phyloP scores from a whole-genome alignment of 768 basidiomycete genomes.

The Leucocoprinus sp. region DNA sequence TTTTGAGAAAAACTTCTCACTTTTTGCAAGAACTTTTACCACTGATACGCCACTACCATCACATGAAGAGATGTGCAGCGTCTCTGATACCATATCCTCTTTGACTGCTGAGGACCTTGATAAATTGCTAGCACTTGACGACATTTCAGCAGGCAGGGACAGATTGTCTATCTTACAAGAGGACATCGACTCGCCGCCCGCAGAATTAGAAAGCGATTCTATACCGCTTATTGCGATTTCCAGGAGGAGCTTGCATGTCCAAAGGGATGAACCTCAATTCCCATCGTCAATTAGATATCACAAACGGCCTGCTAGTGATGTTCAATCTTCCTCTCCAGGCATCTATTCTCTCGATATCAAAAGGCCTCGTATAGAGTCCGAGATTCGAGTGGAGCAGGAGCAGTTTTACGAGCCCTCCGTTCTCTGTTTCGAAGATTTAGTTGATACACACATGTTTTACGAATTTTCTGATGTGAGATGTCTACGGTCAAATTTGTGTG shows the following conservation, averaged over 20 bases:
- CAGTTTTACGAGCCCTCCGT: conserved; percentile 5
- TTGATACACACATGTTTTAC: background rate
- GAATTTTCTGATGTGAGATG: background rate
- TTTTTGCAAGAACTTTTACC: conserved; percentile 7
- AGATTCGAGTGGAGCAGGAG: background rate
- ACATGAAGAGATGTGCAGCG: conserved; percentile 5
- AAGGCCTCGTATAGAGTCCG: background rate
- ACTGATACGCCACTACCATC: conserved; percentile 6
- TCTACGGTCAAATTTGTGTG: background rate
- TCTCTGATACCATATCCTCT: background rate
- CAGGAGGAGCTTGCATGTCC: background rate
- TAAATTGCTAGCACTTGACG: background rate
- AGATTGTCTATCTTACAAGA: background rate
- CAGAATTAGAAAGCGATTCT: background rate
- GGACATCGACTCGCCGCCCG: background rate
- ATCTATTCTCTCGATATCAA: no score
- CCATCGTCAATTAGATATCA: background rate
- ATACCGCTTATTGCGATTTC: conserved; percentile 2
- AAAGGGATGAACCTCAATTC: background rate
- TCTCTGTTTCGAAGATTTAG: background rate
- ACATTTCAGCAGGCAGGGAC: background rate
- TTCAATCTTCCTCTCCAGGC: no score
- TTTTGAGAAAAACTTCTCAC: background rate
- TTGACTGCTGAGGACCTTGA: background rate
- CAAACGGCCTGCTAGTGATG: background rate